Base-by-base conservation (phyloP, 768 basidiomycete species). In the Kwoniella pini region DNA sequence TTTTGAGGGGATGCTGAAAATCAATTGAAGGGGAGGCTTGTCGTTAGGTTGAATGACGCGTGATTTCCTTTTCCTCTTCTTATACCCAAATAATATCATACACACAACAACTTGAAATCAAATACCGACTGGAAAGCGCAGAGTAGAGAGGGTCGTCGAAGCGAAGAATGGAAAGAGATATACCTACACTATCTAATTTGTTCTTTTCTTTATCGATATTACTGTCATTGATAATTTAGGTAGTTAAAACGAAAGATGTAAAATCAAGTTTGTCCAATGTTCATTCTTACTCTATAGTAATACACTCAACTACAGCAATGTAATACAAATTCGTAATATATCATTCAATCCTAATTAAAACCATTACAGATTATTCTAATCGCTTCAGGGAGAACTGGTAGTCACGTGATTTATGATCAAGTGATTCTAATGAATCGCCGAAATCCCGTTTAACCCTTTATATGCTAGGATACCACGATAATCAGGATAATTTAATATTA, bases 1-100 rank as follows among this genome's bases (percentile, higher is more conserved):
- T 7, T 52, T 52, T 21, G 33, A 36, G 26, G 21, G 31, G 33
- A 46, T 19, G 58, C 26, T 42, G 13, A 26, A 31, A 33, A 44
- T 11, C 12, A 33, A 28, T 24, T 27, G 24, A 21, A 43, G 52
- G 26, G 57, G 57, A 53, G 57, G 57, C 57, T 59, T 43, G 39
- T 50, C 38, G 59, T 45, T 42, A 19, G 9, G 40, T 42, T 54
- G 51, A 40, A 61, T 61, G 59, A 61, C 59, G 59, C 59, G 59
- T 54, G 43, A 57, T 33, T 36, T 31, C 48, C 5, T 31, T 33
- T 11, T 42, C n/a, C 27, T 19, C 19, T 30, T 50, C 48, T 33
- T 33, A 6, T 33, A 50, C 31, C 48, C 48, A 31, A 30, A n/a
- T 50, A n/a, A 2, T 50, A 31, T 50, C 30, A n/a, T 31, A 31